Percentiles rank a stretch among this genome's conserved stretches.
These are phyloP conservation scores for Coelastrella sp. DNA, from an alignment of 139 green algal genomes.

Conservation along the genomic window DNA sequence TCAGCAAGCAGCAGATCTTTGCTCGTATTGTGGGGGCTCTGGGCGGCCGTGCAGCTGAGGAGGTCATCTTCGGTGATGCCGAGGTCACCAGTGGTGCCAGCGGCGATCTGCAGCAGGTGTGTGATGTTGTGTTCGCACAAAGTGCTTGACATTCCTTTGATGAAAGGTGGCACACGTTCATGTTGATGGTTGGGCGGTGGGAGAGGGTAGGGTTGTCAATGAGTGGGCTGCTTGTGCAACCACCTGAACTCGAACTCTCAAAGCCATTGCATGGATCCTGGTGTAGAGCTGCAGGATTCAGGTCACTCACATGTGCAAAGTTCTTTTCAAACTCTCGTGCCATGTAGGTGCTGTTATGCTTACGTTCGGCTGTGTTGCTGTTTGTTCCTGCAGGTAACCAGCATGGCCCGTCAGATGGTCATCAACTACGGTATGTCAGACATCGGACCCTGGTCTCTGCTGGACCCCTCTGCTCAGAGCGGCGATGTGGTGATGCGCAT, in stretches of 20 bases:
- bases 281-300: no score
- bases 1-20: constrained; percentile 98
- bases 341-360: no score
- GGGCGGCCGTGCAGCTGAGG: constrained; percentile 96
- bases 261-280: no score
- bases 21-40: constrained; percentile 97
- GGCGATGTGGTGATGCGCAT: constrained; percentile 99
- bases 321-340: no score
- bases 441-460: constrained; percentile 96
- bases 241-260: no score
- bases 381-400: constrained; percentile 73
- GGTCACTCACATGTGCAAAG: no score
- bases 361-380: neutral
- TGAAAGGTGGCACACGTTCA: no score
- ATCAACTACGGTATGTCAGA: constrained; percentile 99
- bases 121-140: neutral
- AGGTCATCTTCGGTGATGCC: constrained; percentile 97
- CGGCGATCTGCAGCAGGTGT: constrained; percentile 71
- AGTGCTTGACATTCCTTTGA: neutral
- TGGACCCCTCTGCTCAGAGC: constrained; percentile 86
- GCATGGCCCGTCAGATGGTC: constrained; percentile 97
- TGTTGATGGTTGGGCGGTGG: no score
- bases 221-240: no score
- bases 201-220: no score
- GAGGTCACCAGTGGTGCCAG: constrained; percentile 85